phyloP scores from a whole-genome alignment of 306 rosid species.

The Phaseolus lunatus region DNA sequence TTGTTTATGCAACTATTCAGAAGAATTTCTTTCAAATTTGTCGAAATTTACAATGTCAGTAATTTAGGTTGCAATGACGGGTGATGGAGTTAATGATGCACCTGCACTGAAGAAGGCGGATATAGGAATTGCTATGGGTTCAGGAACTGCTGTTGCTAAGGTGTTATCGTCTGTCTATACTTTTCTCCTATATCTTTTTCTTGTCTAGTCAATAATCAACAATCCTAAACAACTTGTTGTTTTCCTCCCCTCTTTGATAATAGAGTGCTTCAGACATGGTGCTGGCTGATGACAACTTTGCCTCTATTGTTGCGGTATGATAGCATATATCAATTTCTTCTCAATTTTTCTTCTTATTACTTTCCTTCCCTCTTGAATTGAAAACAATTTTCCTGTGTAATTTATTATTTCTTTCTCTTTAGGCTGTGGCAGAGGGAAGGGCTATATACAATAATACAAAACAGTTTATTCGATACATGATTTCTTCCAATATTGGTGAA shows the following conservation, averaged over 20 bases:
- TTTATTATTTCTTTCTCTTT: slow-evolving; percentile 45
- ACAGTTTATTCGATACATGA: slow-evolving; percentile 99
- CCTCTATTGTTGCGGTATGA: slow-evolving; percentile 92
- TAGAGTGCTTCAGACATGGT: slow-evolving; percentile 99
- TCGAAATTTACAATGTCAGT: slow-evolving; percentile 36
- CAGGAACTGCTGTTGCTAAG: slow-evolving; percentile 99
- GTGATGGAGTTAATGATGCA: slow-evolving; percentile 99
- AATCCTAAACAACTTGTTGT: slow-evolving; percentile 29
- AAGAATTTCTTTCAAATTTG: slow-evolving; percentile 23
- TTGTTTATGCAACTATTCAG: slow-evolving; percentile 28
- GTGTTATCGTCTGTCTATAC: slow-evolving; percentile 50
- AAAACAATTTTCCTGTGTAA: slow-evolving; percentile 34
- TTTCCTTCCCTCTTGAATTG: slow-evolving; percentile 13
- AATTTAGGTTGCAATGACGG: slow-evolving; percentile 97
- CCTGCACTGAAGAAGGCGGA: slow-evolving; percentile 99
- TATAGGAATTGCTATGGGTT: slow-evolving; percentile 99
- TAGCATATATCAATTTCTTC: slow-evolving; percentile 41
- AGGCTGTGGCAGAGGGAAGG: slow-evolving; percentile 99
- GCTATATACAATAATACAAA: slow-evolving; percentile 95
- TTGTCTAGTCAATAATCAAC: slow-evolving; percentile 40
- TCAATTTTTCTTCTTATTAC: slow-evolving; percentile 16
- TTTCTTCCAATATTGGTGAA: slow-evolving; percentile 98
- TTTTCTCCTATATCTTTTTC: not conserved
- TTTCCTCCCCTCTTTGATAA: slow-evolving; percentile 33
- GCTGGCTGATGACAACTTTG: slow-evolving; percentile 95